Base-by-base conservation (phyloP, 1,139 yeast genomes). In the Diutina catenulata region DNA sequence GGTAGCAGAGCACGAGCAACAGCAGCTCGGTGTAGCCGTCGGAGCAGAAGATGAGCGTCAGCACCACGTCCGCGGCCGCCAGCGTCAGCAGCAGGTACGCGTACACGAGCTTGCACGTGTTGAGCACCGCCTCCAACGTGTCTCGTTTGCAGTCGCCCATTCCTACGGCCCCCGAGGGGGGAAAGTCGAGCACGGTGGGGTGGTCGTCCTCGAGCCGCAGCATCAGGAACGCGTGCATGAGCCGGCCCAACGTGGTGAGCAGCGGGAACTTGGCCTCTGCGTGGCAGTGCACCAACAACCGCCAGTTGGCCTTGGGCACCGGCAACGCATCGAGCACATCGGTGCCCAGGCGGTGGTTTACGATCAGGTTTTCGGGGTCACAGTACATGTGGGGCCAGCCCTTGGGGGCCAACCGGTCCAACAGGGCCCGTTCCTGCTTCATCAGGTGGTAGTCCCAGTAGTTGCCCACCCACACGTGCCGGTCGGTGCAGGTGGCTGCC, bases 11-110 rank as follows among this genome's bases (percentile, higher is more conserved):
- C 0, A 77, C 73, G 37, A 88, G 59, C 22, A 88, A 64, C 4
- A 95, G 78, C 43, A 88, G 81, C 52, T 88, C 96, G 0, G 96
- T 86, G 56, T 87, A 88, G 0, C 97, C 97, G 59, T 88, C 96
- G 3, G 83, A 74, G 52, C 95, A 87, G 52, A 79, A 80, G 13
- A 87, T 63, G 43, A 88, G 55, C 1, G 50, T 42, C 13, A 51
- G 50, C 28, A 66, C 57, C 5, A 31, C 35, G 13, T 31, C 23
- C 6, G 35, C 15, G 11, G 35, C 15, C n/a, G 5, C 14, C 35
- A 31, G 35, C n/a, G 25, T 31, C 16, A 57, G 49, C 0, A 60
- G 52, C 10, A 64, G 56, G 41, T 59, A 64, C 27, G 63, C 55
- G 48, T 74, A 73, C 5, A 79, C 51, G 40, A 77, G 54, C 47